Evolutionary conservation across 495 filamentous ascomycete species (phyloP).

Genomic region (Umbilicaria muhlenbergii): DNA sequence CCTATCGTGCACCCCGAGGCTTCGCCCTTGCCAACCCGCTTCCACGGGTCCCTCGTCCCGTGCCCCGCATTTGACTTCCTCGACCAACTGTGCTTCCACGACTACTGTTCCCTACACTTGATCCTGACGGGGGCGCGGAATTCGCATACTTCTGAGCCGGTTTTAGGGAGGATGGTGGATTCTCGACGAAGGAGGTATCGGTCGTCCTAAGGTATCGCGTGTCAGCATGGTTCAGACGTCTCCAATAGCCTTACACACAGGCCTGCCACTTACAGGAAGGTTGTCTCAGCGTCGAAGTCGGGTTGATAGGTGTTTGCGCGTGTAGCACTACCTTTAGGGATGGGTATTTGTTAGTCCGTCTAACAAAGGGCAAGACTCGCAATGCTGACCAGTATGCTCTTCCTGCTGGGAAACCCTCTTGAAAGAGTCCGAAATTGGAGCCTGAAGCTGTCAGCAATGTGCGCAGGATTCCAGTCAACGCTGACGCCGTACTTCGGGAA

Average conservation of each 20-base stretch:
- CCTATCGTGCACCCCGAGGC: conserved; percentile 14
- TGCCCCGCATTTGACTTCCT: conserved; percentile 20
- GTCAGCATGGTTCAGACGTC: neutral
- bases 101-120: conserved; percentile 18
- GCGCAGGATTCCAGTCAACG: neutral
- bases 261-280: conserved; percentile 56
- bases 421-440: conserved; percentile 58
- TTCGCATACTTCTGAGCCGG: conserved; percentile 48
- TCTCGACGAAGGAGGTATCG: conserved; percentile 86
- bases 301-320: neutral
- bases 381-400: conserved; percentile 22
- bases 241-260: neutral
- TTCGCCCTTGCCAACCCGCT: conserved; percentile 32
- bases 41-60: conserved; percentile 19
- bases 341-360: conserved; percentile 4
- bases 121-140: conserved; percentile 26
- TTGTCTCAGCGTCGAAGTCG: conserved; percentile 50
- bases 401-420: conserved; percentile 45
- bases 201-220: conserved; percentile 48
- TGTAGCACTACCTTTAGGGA: too few species aligned
- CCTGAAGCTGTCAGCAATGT: conserved; percentile 21
- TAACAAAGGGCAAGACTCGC: neutral
- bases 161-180: conserved; percentile 60
- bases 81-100: conserved; percentile 25
- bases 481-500: conserved; percentile 56